Evolutionary conservation across 345 rosid genomes (phyloP).

Genomic region (Citrus mangshanensis): DNA sequence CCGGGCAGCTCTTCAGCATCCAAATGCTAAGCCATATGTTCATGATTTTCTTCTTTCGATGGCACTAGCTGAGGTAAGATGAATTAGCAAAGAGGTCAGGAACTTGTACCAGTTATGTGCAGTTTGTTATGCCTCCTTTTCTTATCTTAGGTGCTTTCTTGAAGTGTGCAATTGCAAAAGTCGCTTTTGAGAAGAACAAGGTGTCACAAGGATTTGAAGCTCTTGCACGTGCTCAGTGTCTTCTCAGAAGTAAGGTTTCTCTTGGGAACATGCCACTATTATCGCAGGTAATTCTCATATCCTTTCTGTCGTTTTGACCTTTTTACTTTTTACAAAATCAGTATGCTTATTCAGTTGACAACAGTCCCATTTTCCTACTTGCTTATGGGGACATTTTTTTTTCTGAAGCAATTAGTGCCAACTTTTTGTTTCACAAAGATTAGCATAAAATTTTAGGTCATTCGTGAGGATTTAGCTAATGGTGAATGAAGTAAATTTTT

Average conservation of each 20-base stretch:
- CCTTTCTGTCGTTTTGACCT: constrained; percentile 6
- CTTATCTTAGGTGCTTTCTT: constrained; percentile 72
- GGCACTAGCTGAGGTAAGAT: constrained; percentile 96
- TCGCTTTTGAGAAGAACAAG: constrained; percentile 77
- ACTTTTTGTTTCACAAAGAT: neutral
- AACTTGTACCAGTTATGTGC: constrained; percentile 32
- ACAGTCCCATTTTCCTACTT: neutral
- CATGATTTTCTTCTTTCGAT: constrained; percentile 86
- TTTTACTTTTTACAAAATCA: neutral
- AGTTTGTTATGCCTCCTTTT: constrained; percentile 53
- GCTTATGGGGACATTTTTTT: neutral
- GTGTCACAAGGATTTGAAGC: constrained; percentile 95
- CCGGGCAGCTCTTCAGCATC: constrained; percentile 66
- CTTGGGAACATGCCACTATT: constrained; percentile 73
- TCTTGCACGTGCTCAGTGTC: constrained; percentile 89
- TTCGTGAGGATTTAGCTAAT: neutral
- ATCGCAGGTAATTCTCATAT: constrained; percentile 53
- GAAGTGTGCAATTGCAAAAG: constrained; percentile 95
- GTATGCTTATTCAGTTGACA: neutral
- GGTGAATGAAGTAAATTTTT: neutral
- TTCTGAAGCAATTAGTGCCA: neutral
- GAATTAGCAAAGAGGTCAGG: constrained; percentile 29
- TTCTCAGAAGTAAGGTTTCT: constrained; percentile 79
- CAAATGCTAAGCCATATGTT: constrained; percentile 72
- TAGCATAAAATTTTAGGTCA: neutral